Conservation (phyloP, 257 asterid species). For the Rehmannia glutinosa region DNA sequence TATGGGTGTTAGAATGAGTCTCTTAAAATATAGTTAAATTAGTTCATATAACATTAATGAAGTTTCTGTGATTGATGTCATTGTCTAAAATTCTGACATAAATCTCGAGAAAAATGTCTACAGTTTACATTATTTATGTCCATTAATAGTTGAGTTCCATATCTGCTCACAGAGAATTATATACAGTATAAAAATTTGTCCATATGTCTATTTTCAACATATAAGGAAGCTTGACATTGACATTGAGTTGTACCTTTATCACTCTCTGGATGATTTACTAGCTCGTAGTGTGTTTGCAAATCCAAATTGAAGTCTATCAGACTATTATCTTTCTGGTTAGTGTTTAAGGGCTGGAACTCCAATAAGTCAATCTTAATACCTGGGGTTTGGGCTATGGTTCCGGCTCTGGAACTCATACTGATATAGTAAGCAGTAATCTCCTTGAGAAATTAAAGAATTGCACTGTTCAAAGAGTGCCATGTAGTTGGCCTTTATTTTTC, state of each 20-base stretch:
- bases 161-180: neutral
- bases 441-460: neutral
- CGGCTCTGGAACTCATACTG: neutral
- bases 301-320: neutral
- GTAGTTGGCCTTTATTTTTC: neutral
- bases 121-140: neutral
- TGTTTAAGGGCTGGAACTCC: slow-evolving; percentile 1
- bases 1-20: neutral
- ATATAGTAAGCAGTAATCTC: neutral
- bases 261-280: too few relatives aligned
- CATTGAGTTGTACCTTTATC: neutral
- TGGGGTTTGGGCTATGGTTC: too few relatives aligned
- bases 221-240: slow-evolving; percentile 3
- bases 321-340: neutral
- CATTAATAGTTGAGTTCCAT: slow-evolving; percentile 3
- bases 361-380: neutral
- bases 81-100: neutral
- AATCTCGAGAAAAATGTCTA: slow-evolving; percentile 3
- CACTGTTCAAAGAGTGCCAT: too few relatives aligned
- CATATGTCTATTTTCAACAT: neutral
- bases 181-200: neutral
- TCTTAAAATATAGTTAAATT: neutral
- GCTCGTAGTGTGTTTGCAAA: slow-evolving; percentile 1
- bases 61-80: neutral
- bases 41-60: neutral